Conservation (phyloP, 768 basidiomycete genomes). For the Agaricus blazei region DNA sequence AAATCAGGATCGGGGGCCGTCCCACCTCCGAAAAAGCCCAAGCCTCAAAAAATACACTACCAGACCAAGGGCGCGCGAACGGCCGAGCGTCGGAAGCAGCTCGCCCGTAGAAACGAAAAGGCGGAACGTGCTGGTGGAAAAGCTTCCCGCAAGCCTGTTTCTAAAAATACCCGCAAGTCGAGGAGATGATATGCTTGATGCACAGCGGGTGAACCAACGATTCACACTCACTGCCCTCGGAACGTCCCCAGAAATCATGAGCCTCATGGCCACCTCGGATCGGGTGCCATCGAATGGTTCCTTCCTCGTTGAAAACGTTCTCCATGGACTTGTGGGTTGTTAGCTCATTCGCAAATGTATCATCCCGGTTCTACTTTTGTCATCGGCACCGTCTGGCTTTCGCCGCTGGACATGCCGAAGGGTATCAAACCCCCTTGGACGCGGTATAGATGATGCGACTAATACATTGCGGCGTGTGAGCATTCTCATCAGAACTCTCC, state of each 20-base stretch:
- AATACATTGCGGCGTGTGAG: no score
- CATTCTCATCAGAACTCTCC: neutral
- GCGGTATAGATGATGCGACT: no score
- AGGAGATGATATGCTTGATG: conserved; percentile 5
- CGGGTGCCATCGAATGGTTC: neutral
- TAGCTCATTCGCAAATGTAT: no score
- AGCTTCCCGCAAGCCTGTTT: conserved; percentile 1
- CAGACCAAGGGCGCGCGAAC: conserved; percentile 14
- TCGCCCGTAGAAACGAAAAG: conserved; percentile 14
- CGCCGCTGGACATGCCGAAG: neutral
- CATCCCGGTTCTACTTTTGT: neutral
- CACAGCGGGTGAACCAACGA: neutral
- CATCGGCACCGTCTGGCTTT: neutral
- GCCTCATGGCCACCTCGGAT: neutral
- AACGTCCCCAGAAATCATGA: neutral
- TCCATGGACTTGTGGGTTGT: neutral
- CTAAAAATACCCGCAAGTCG: conserved; percentile 8
- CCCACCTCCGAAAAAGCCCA: conserved; percentile 5
- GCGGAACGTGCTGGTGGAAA: conserved; percentile 12
- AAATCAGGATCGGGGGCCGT: conserved; percentile 1
- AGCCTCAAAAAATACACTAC: conserved; percentile 15
- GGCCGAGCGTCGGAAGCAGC: conserved; percentile 15
- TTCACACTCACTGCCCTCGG: neutral
- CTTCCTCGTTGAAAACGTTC: no score
- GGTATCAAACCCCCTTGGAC: neutral